Conservation (phyloP, 306 rosid species). For the Herpetospermum pedunculosum region DNA sequence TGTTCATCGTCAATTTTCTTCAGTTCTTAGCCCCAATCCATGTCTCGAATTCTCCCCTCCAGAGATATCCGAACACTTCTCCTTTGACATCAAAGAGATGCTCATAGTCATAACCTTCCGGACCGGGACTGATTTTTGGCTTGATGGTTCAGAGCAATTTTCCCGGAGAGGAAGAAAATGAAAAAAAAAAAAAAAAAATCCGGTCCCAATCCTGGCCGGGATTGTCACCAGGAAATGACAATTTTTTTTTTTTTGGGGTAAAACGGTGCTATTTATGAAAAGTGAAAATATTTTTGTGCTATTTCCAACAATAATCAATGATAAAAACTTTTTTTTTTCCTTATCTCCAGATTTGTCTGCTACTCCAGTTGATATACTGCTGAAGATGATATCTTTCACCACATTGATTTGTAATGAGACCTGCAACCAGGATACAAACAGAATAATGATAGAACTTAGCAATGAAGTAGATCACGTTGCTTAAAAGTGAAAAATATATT, state of each 20-base stretch:
- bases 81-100: constrained; percentile 46
- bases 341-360: background rate
- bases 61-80: constrained; percentile 24
- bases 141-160: constrained; percentile 49
- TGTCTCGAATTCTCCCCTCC: constrained; percentile 35
- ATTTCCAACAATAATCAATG: no score
- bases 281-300: no score
- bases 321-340: background rate
- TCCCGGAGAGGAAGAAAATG: no score
- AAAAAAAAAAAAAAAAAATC: no score
- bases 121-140: constrained; percentile 66
- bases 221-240: no score
- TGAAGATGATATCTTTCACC: background rate
- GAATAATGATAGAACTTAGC: background rate
- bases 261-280: no score
- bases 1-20: constrained; percentile 9
- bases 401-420: background rate
- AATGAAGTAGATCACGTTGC: background rate
- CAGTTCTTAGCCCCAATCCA: constrained; percentile 19
- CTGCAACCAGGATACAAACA: background rate
- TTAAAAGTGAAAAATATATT: background rate
- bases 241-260: no score
- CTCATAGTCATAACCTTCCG: constrained; percentile 49
- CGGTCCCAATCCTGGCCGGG: no score
- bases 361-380: background rate